Base-by-base conservation (phyloP, 2,329 filamentous ascomycete species). In the Thielaviopsis cerberus region DNA sequence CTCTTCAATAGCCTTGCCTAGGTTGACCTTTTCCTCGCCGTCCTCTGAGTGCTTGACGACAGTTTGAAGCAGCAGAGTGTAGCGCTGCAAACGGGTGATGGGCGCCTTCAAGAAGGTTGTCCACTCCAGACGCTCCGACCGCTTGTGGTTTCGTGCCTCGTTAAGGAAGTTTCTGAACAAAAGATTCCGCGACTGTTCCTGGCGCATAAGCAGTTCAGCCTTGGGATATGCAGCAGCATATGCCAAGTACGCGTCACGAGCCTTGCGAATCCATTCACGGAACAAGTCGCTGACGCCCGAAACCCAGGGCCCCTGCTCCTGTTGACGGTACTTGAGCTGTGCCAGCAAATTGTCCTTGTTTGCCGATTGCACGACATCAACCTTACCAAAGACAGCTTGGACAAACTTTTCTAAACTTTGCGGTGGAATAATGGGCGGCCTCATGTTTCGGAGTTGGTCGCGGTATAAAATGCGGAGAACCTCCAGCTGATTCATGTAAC, bases 201-300 rank as follows among this genome's bases (percentile, higher is more conserved):
- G 86, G 57, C 89, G 84, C 20, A 98, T 81, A 57, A 90, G 74
- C 67, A 87, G 90, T 41, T 82, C 83, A 1, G 92, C 91, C 60
- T 84, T 82, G 0, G 91, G 91, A 64, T 92, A 97, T 0, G 83
- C 83, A 1, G 85, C 83, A 45, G 91, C 91, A 69, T 97, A 98
- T 60, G 94, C 89, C 61, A 96, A 82, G 67, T 97, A 98, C 11
- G 88, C 85, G 1, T 78, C 74, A 69, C 85, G 88, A 30, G 92
- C 92, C 69, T 96, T 97, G 62, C 92, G 81, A 62, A 97, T 95
- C 92, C 92, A 98, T 71, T 98, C 92, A 60, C 92, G 78, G 74
- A 98, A 97, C 54, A 98, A 88, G 66, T 97, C 92, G 67, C 90
- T 96, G 71, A 96, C 96, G 2, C 92, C 92, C 13, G 80, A 76